Conservation (phyloP, 768 basidiomycete genomes). For the Amanita inopinata region DNA sequence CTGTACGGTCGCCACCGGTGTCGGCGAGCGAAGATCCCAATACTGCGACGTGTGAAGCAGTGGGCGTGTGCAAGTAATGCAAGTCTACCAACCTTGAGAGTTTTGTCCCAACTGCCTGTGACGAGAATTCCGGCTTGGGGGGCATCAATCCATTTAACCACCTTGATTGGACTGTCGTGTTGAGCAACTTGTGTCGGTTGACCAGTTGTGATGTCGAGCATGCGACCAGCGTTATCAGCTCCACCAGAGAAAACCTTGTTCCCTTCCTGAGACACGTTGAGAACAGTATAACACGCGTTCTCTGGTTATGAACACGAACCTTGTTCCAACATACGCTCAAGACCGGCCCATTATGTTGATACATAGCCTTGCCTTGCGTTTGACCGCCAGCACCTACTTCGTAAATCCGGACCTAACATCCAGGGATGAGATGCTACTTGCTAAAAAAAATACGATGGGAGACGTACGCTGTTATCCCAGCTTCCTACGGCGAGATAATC, state of each 20-base stretch:
- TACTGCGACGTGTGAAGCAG: conserved; percentile 42
- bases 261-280: conserved; percentile 52
- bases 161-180: conserved; percentile 84
- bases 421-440: conserved; percentile 7
- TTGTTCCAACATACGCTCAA: conserved; percentile 87
- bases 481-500: conserved; percentile 89
- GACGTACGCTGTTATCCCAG: conserved; percentile 85
- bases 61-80: background rate
- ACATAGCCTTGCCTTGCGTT: conserved; percentile 85
- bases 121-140: conserved; percentile 68
- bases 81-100: conserved; percentile 60
- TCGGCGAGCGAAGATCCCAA: conserved; percentile 80
- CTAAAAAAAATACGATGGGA: background rate
- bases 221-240: conserved; percentile 90
- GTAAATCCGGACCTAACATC: conserved; percentile 78
- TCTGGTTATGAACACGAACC: conserved; percentile 30
- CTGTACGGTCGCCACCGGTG: conserved; percentile 66
- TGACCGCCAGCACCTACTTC: conserved; percentile 76
- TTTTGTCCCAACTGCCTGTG: conserved; percentile 98
- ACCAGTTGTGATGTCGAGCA: conserved; percentile 84
- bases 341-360: conserved; percentile 84
- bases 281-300: conserved; percentile 7
- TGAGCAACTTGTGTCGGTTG: conserved; percentile 77
- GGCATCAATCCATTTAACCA: conserved; percentile 73
- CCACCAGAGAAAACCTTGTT: conserved; percentile 88